A percentile compares a stretch with the other conserved stretches of the same genome.
Conservation (phyloP, 78 protist species). For the Tieghemostelium lacteum region DNA sequence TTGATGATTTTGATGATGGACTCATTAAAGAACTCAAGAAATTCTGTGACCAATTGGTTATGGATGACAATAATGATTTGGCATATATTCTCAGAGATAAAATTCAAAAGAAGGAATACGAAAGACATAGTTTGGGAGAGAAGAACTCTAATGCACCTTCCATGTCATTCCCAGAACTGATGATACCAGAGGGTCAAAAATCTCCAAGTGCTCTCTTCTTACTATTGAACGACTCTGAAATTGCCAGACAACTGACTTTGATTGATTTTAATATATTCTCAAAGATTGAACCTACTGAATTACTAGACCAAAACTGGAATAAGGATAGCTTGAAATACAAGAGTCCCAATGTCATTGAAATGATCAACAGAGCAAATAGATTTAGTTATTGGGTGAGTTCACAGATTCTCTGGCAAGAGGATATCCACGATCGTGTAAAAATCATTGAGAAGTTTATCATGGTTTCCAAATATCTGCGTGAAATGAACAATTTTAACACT, state of each 20-base stretch:
- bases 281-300: slow-evolving; percentile 69
- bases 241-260: slow-evolving; percentile 81
- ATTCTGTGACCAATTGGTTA: slow-evolving; percentile 11
- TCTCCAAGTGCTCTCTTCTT: slow-evolving; percentile 49
- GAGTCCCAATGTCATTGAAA: slow-evolving; percentile 63
- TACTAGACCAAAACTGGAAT: slow-evolving; percentile 79
- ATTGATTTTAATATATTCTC: slow-evolving; percentile 72
- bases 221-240: slow-evolving; percentile 66
- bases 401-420: slow-evolving; percentile 75
- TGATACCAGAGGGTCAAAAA: slow-evolving; percentile 70
- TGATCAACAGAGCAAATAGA: slow-evolving; percentile 77
- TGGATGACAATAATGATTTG: slow-evolving; percentile 62
- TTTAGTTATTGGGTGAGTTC: slow-evolving; percentile 79
- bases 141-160: not conserved
- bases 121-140: slow-evolving; percentile 1
- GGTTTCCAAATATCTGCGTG: slow-evolving; percentile 19
- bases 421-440: slow-evolving; percentile 38
- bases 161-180: slow-evolving; percentile 52
- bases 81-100: not conserved
- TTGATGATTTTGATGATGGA: slow-evolving; percentile 57
- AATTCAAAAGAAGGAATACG: slow-evolving; percentile 7
- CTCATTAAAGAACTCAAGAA: slow-evolving; percentile 2
- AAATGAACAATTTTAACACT: slow-evolving; percentile 83
- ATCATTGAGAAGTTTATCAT: slow-evolving; percentile 64
- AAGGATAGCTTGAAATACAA: slow-evolving; percentile 50